phyloP scores from a whole-genome alignment of 345 rosid genomes.

The Brassica rapa region DNA sequence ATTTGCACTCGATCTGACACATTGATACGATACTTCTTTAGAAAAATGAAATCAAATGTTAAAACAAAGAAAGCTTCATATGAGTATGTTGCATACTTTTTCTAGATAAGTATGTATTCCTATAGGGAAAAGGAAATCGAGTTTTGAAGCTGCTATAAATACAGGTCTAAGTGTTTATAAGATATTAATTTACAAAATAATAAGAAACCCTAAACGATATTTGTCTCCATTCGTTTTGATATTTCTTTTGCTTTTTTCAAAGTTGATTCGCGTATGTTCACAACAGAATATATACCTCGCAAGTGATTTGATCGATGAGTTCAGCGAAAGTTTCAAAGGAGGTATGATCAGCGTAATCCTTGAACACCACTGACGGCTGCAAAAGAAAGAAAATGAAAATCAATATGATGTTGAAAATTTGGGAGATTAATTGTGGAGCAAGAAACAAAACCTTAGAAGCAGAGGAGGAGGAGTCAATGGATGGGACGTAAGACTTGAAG shows the following conservation, averaged over 20 bases:
- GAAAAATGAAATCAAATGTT: background rate
- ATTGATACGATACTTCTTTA: background rate
- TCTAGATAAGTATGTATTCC: too few relatives aligned
- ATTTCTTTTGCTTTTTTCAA: too few relatives aligned
- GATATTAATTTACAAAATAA: too few relatives aligned
- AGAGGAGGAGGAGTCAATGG: conserved; percentile 38
- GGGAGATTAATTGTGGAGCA: background rate
- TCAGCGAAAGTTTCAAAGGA: conserved; percentile 51
- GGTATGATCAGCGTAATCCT: conserved; percentile 50
- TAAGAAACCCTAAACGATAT: too few relatives aligned
- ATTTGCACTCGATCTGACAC: conserved; percentile 60
- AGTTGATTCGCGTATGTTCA: too few relatives aligned
- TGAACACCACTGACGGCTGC: conserved; percentile 38
- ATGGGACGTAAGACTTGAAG: conserved; percentile 54
- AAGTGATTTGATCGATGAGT: conserved; percentile 63
- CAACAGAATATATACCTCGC: conserved; percentile 50
- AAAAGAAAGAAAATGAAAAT: conserved; percentile 7
- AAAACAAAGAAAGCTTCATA: background rate
- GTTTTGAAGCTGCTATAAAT: too few relatives aligned
- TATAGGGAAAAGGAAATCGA: too few relatives aligned
- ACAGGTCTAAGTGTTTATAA: too few relatives aligned
- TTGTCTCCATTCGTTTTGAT: too few relatives aligned
- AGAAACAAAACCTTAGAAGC: conserved; percentile 39
- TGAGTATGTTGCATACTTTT: background rate
- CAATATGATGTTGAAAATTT: conserved; percentile 17